phyloP scores from a whole-genome alignment of 495 filamentous ascomycete genomes.

The Sabuloglossum arenarium region DNA sequence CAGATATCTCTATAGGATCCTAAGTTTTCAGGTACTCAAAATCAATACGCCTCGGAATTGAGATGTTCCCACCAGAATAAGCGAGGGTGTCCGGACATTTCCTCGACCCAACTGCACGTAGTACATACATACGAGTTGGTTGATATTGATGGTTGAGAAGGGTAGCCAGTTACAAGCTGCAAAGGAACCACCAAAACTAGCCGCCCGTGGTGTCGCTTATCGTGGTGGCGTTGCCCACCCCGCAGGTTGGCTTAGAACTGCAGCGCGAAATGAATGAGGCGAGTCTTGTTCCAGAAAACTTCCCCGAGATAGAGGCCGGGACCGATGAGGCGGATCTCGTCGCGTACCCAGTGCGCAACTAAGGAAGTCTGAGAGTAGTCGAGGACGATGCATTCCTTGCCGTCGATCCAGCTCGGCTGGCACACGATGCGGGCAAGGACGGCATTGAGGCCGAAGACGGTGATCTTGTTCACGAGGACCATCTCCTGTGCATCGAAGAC shows the following conservation, averaged over 20 bases:
- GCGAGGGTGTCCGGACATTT: no score
- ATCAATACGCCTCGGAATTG: no score
- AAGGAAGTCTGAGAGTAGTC: constrained; percentile 4
- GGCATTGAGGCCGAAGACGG: background rate
- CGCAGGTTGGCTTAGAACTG: background rate
- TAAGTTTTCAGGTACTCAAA: no score
- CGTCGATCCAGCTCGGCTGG: constrained; percentile 2
- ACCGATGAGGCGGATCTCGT: constrained; percentile 3
- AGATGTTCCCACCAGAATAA: no score
- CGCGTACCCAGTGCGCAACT: constrained; percentile 4
- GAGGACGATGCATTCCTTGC: constrained; percentile 5
- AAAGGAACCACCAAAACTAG: no score
- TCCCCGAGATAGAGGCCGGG: constrained; percentile 3
- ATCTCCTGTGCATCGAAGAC: constrained; percentile 4
- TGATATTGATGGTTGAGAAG: no score
- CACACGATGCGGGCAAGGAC: background rate
- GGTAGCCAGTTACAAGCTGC: no score
- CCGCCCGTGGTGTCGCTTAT: no score
- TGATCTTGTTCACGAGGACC: constrained; percentile 3
- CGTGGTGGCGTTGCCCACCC: no score
- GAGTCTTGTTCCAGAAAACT: constrained; percentile 1
- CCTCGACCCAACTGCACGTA: no score
- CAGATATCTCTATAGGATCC: no score
- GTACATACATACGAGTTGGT: no score
- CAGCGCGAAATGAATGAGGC: constrained; percentile 4